These are phyloP conservation scores for Zygotorulaspora chibaensis DNA, from an alignment of 805 yeast genomes.

Conservation along the genomic window DNA sequence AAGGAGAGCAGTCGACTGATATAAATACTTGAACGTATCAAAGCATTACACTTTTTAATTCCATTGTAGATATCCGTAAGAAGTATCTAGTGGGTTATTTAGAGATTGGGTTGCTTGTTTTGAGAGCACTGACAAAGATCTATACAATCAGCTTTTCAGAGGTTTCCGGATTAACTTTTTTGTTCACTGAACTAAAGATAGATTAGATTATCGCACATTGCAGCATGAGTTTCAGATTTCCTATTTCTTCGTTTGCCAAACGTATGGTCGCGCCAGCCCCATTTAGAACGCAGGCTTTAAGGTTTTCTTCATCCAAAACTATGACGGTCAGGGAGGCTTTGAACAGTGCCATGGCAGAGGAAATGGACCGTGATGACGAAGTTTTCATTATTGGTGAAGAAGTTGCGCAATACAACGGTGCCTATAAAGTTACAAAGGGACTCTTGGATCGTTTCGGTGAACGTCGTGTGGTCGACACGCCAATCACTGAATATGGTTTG, in stretches of 20 bases:
- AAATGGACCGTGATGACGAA: conserved; percentile 89
- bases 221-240: conserved; percentile 14
- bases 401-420: conserved; percentile 99
- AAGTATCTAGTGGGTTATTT: not conserved
- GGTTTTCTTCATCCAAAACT: conserved; percentile 44
- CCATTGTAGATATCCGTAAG: not conserved
- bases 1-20: not conserved
- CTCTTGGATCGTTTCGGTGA: conserved; percentile 93
- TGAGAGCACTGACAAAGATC: not conserved
- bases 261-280: conserved; percentile 15
- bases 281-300: conserved; percentile 13
- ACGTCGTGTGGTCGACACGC: conserved; percentile 89
- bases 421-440: conserved; percentile 95
- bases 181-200: not conserved
- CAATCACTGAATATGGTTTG: conserved; percentile 99
- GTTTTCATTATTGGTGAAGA: conserved; percentile 98
- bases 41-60: not conserved
- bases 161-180: not conserved
- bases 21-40: not conserved
- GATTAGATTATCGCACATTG: not conserved
- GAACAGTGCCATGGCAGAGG: conserved; percentile 93
- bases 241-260: conserved; percentile 12
- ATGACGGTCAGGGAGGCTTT: conserved; percentile 97
- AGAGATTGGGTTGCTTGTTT: not conserved
- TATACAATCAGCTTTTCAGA: not conserved